Percentiles rank a stretch among this genome's conserved stretches.
Conservation (phyloP, 805 yeast genomes). For the Cyberlindnera subsufficiens region DNA sequence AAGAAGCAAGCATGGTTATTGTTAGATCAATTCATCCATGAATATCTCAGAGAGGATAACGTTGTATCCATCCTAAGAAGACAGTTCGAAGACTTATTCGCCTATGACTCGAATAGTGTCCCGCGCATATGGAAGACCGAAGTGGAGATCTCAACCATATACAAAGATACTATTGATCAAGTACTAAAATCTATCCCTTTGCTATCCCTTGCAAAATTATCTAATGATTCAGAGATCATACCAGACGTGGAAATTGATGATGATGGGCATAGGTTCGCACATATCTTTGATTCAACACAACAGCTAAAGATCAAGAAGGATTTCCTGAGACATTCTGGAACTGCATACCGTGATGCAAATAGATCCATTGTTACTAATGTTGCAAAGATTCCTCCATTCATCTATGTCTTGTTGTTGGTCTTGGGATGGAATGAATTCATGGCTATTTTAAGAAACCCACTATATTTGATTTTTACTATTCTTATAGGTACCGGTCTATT, state of each 20-base stretch:
- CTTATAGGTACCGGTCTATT: slow-evolving; percentile 55
- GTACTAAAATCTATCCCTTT: slow-evolving; percentile 57
- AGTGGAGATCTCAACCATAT: slow-evolving; percentile 64
- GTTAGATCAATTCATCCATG: slow-evolving; percentile 53
- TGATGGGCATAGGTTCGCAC: slow-evolving; percentile 44
- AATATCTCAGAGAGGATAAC: slow-evolving; percentile 59
- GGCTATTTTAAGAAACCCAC: slow-evolving; percentile 80
- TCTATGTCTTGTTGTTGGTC: slow-evolving; percentile 64
- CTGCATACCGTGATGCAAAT: slow-evolving; percentile 80
- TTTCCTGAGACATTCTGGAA: slow-evolving; percentile 71
- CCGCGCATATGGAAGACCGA: slow-evolving; percentile 79
- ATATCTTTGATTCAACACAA: slow-evolving; percentile 50
- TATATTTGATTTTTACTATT: slow-evolving; percentile 62
- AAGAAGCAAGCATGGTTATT: slow-evolving; percentile 58
- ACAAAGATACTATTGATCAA: slow-evolving; percentile 48
- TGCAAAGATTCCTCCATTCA: slow-evolving; percentile 78
- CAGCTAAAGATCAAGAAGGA: slow-evolving; percentile 50
- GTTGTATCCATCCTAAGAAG: slow-evolving; percentile 65
- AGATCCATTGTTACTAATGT: slow-evolving; percentile 74
- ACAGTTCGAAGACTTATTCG: slow-evolving; percentile 73
- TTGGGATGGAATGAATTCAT: slow-evolving; percentile 96
- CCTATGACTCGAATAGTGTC: slow-evolving; percentile 75
- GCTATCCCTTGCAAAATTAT: slow-evolving; percentile 43
- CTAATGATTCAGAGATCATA: slow-evolving; percentile 47
- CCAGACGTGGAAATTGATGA: slow-evolving; percentile 48